Conservation (phyloP, 768 basidiomycete species). For the Agaricus bisporus region DNA sequence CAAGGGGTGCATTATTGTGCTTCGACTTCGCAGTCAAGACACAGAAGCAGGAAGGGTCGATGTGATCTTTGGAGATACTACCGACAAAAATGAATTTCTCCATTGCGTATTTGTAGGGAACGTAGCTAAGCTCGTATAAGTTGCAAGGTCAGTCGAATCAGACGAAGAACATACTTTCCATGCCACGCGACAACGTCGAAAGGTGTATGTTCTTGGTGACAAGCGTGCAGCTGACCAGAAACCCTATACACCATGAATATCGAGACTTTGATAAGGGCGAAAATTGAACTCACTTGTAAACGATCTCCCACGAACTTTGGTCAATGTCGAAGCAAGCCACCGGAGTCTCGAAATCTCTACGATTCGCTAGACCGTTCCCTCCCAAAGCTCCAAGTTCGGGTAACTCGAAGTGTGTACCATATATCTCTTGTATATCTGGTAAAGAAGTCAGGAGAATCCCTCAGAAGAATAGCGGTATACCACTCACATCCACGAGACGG, state of each 20-base stretch:
- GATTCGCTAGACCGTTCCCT: conserved; percentile 58
- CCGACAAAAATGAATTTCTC: conserved; percentile 61
- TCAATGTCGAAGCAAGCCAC: conserved; percentile 64
- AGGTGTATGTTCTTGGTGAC: conserved; percentile 56
- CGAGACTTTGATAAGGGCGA: neutral
- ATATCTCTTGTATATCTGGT: conserved; percentile 58
- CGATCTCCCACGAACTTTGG: conserved; percentile 50
- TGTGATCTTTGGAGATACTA: conserved; percentile 61
- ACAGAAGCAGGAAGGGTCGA: conserved; percentile 66
- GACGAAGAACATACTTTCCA: conserved; percentile 42
- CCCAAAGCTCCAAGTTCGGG: conserved; percentile 65
- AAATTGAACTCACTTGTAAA: conserved; percentile 36
- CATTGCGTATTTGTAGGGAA: conserved; percentile 61
- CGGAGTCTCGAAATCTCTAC: conserved; percentile 59
- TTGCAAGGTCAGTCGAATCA: neutral
- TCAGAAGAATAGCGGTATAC: neutral
- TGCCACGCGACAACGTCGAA: conserved; percentile 73
- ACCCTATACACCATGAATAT: conserved; percentile 29
- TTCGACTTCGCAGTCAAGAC: conserved; percentile 64
- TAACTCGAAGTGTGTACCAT: conserved; percentile 54
- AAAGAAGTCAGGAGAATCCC: neutral
- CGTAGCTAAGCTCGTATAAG: conserved; percentile 35
- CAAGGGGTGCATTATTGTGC: conserved; percentile 48
- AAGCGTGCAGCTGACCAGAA: conserved; percentile 45
- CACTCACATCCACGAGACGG: conserved; percentile 55